These are phyloP conservation scores for Epithele typhae DNA, from an alignment of 768 basidiomycete genomes.

Conservation along the genomic window DNA sequence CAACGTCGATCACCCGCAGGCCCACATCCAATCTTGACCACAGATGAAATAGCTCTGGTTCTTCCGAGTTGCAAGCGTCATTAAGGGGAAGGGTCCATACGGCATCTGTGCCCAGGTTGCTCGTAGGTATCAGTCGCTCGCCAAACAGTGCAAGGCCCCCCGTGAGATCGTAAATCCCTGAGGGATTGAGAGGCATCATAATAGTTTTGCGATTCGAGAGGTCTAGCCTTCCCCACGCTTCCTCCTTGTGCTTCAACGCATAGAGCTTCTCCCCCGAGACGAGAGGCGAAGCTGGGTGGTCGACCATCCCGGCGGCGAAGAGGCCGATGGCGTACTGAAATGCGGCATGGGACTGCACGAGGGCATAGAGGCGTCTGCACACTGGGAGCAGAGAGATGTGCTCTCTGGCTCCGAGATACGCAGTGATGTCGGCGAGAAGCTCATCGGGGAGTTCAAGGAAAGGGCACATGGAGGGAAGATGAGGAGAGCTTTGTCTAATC, in stretches of 20 bases:
- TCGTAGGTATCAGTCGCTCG: slow-evolving; percentile 4
- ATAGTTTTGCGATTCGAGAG: slow-evolving; percentile 5
- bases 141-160: slow-evolving; percentile 21
- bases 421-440: slow-evolving; percentile 12
- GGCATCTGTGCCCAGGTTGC: slow-evolving; percentile 9
- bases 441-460: slow-evolving; percentile 19
- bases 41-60: neutral
- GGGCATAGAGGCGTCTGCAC: slow-evolving; percentile 1
- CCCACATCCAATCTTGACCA: slow-evolving; percentile 17
- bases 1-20: slow-evolving; percentile 20
- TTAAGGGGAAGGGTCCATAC: slow-evolving; percentile 5
- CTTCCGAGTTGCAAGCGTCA: neutral
- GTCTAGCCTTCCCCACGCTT: slow-evolving; percentile 12
- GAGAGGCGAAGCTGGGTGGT: slow-evolving; percentile 14
- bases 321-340: slow-evolving; percentile 18
- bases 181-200: slow-evolving; percentile 12
- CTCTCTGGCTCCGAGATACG: slow-evolving; percentile 1
- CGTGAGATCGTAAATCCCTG: slow-evolving; percentile 24
- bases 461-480: slow-evolving; percentile 1
- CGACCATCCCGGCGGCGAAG: slow-evolving; percentile 7
- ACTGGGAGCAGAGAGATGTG: slow-evolving; percentile 1
- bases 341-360: slow-evolving; percentile 4
- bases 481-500: too few species aligned
- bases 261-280: slow-evolving; percentile 13
- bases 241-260: slow-evolving; percentile 5